Conservation (phyloP, 2,329 filamentous ascomycete genomes). For the Fusarium duplospermum region DNA sequence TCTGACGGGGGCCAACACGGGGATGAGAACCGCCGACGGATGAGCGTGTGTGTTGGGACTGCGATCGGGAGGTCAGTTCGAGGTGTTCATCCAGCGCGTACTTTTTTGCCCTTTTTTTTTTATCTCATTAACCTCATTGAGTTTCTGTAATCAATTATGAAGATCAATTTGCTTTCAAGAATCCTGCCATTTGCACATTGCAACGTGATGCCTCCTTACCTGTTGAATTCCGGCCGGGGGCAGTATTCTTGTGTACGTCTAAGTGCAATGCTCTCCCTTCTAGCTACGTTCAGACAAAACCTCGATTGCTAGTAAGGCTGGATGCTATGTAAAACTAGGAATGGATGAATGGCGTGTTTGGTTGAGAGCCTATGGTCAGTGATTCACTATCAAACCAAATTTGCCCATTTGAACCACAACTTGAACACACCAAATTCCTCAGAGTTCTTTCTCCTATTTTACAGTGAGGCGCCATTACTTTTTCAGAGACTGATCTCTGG, state of each 20-base stretch:
- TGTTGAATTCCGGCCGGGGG: too few relatives aligned
- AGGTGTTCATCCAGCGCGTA: background rate
- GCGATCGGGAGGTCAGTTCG: background rate
- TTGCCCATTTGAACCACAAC: background rate
- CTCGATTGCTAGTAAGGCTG: too few relatives aligned
- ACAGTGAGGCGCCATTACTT: background rate
- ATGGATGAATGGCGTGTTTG: background rate
- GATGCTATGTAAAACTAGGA: background rate
- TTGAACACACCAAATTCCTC: background rate
- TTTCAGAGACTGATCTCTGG: background rate
- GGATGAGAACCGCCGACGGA: background rate
- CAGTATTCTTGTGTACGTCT: too few relatives aligned
- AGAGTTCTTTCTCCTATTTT: background rate
- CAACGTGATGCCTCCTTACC: too few relatives aligned
- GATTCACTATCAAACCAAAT: background rate
- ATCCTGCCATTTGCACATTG: too few relatives aligned
- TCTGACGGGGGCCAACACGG: background rate
- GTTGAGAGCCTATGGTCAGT: background rate
- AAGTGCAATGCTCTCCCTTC: too few relatives aligned
- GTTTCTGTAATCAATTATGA: too few relatives aligned
- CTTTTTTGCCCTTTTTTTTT: background rate
- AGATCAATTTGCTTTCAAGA: too few relatives aligned
- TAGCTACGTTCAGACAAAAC: too few relatives aligned
- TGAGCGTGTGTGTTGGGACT: background rate
- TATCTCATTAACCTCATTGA: background rate